Conservation (phyloP, 169 alveolate genomes). For the Eimeria necatrix region DNA sequence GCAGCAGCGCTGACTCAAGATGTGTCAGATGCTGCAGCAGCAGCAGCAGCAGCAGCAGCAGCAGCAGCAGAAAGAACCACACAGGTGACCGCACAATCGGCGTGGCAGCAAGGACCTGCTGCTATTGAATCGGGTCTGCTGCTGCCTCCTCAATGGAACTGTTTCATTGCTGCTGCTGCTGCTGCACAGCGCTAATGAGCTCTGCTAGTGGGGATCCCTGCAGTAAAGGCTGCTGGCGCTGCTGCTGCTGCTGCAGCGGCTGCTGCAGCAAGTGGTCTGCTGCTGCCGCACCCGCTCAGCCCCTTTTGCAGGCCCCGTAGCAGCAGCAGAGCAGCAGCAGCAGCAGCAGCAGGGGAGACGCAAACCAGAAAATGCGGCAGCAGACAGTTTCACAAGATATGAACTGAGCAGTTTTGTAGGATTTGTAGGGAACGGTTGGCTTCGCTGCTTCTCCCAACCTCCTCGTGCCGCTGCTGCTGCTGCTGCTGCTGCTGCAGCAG, state of each 20-base stretch:
- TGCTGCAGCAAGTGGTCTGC: background rate
- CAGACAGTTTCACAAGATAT: background rate
- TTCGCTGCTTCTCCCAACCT: background rate
- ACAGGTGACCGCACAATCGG: background rate
- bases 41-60: slow-evolving; percentile 2
- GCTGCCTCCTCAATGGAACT: too few species aligned
- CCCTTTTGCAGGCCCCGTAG: background rate
- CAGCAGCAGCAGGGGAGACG: slow-evolving; percentile 11
- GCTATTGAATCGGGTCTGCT: background rate
- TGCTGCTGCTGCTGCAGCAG: slow-evolving; percentile 5
- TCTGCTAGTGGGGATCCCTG: too few species aligned
- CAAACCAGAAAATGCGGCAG: background rate
- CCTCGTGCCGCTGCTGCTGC: slow-evolving; percentile 9
- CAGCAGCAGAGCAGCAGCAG: slow-evolving; percentile 52
- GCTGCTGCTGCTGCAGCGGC: slow-evolving; percentile 52
- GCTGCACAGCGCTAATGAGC: background rate
- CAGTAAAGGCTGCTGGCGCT: background rate
- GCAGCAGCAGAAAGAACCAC: background rate
- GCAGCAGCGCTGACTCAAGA: background rate
- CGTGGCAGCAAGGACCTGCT: slow-evolving; percentile 11
- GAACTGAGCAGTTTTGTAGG: background rate
- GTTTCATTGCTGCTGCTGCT: background rate
- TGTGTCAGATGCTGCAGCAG: background rate
- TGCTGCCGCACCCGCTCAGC: slow-evolving; percentile 47
- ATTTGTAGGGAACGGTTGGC: background rate